Conservation (phyloP, 306 rosid species). For the Casuarina equisetifolia region DNA sequence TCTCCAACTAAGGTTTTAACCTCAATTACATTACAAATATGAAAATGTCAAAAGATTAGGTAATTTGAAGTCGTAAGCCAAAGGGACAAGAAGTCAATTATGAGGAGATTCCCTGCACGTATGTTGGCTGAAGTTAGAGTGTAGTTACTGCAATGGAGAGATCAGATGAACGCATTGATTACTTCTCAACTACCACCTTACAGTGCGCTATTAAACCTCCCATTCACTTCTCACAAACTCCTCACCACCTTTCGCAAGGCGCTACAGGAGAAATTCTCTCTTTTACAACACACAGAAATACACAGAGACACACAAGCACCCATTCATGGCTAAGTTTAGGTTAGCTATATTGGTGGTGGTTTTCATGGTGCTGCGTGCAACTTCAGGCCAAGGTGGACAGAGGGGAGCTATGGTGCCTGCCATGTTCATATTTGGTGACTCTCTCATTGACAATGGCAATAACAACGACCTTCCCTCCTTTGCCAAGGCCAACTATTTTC, state of each 20-base stretch:
- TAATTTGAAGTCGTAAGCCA: neutral
- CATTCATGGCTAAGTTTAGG: conserved; percentile 44
- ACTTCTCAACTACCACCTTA: conserved; percentile 51
- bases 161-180: conserved; percentile 64
- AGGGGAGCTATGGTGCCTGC: conserved; percentile 71
- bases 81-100: neutral
- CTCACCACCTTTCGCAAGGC: neutral
- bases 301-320: neutral
- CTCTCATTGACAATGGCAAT: conserved; percentile 91
- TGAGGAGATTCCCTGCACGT: conserved; percentile 14
- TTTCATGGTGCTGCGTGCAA: conserved; percentile 19
- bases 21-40: neutral
- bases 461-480: conserved; percentile 81
- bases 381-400: conserved; percentile 39
- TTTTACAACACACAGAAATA: neutral
- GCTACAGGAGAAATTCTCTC: conserved; percentile 6
- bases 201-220: conserved; percentile 20
- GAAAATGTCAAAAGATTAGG: neutral
- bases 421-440: conserved; percentile 91
- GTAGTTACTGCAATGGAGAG: conserved; percentile 43
- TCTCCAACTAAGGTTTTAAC: too few species aligned
- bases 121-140: conserved; percentile 15
- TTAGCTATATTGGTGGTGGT: conserved; percentile 23
- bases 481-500: conserved; percentile 89
- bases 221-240: neutral